Base-by-base conservation (phyloP, 495 filamentous ascomycete genomes). In the Aspergillus avenaceus region DNA sequence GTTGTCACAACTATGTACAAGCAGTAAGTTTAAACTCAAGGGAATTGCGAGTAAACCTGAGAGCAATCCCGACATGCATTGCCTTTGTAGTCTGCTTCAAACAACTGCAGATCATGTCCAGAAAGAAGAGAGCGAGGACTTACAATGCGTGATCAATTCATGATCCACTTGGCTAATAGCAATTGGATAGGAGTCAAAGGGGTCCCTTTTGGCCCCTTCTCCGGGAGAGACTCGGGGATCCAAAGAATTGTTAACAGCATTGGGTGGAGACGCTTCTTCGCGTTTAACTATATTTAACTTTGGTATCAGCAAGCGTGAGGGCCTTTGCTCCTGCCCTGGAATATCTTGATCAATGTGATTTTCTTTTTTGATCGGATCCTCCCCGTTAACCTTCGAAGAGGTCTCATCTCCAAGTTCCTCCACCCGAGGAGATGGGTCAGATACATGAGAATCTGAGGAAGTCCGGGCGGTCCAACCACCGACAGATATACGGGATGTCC, bases 131-230 rank as follows among this genome's bases (percentile, higher is more conserved):
- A 34, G 25, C 24, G 11, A 46, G 18, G 14, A 59, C 58, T 50
- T 61, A 64, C 61, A 64, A 31, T 64, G 61, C 36, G 59, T 55
- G 37, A 64, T 59, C 53, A 64, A 47, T 47, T 61, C 45, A 51
- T 61, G 53, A 31, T 64, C 61, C 21, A 42, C 42, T 26, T 55
- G 24, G 24, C 49, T 54, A 16, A 64, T 44, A 19, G 50, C 41
- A 16, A 64, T 53, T 12, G 61, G 61, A 50, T 59, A 64, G 5
- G 47, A 54, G 32, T 43, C 32, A 48, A 64, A 64, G 4, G 61
- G 61, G 36, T 64, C 59, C 12, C 44, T 31, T 21, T 41, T 25
- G 4, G 36, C 54, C 12, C 52, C 58, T 25, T 36, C 42, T 28
- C 51, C 54, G 11, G 57, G 57, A 37, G 37, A 49, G 3, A 36